Evolutionary conservation across 495 filamentous ascomycete genomes (phyloP).

Genomic region (Cercophora scortea): DNA sequence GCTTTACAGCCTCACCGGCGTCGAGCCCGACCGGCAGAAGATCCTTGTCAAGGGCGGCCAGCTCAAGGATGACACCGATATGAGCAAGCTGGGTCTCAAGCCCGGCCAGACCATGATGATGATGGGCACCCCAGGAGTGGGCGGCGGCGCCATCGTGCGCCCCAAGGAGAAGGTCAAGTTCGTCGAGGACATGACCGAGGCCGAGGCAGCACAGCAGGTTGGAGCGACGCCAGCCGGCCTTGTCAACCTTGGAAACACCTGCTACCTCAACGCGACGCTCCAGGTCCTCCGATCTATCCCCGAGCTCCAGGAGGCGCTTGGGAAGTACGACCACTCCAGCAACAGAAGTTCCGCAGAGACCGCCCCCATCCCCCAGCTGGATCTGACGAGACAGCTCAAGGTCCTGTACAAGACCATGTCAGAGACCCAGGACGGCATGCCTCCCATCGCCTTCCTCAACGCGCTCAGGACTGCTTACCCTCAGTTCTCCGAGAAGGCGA

Average conservation of each 20-base stretch:
- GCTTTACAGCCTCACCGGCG: constrained; percentile 87
- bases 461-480: constrained; percentile 75
- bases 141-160: constrained; percentile 51
- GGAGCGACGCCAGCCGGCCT: constrained; percentile 85
- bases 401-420: constrained; percentile 92
- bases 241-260: constrained; percentile 92
- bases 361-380: constrained; percentile 38
- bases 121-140: constrained; percentile 81
- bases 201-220: constrained; percentile 72
- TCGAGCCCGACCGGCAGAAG: constrained; percentile 95
- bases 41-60: constrained; percentile 88
- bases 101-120: constrained; percentile 86
- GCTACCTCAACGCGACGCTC: constrained; percentile 94
- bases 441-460: constrained; percentile 77
- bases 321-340: constrained; percentile 48
- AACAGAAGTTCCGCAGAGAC: constrained; percentile 2
- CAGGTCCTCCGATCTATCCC: constrained; percentile 84
- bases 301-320: constrained; percentile 77
- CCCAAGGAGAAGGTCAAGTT: constrained; percentile 84
- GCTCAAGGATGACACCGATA: constrained; percentile 87
- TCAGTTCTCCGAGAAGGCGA: constrained; percentile 86
- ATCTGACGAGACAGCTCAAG: constrained; percentile 72
- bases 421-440: constrained; percentile 80
- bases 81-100: constrained; percentile 78
- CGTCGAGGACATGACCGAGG: constrained; percentile 95